Conservation (phyloP, 257 asterid species). For the Plantago major region DNA sequence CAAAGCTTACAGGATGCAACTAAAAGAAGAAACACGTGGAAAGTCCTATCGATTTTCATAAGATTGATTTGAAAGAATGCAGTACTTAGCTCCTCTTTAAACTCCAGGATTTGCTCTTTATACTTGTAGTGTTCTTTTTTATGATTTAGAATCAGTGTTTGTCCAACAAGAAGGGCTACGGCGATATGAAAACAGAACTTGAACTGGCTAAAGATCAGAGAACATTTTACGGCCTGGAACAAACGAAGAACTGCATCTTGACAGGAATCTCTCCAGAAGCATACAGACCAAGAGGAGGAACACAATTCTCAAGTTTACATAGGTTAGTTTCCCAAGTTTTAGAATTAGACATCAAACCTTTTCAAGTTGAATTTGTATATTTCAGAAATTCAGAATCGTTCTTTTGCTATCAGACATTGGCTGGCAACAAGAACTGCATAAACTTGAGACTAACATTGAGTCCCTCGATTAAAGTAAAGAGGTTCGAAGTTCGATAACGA, state of each 20-base stretch:
- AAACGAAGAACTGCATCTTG: background rate
- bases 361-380: background rate
- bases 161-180: background rate
- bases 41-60: background rate
- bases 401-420: background rate
- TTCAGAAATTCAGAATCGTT: background rate
- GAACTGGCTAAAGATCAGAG: background rate
- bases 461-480: no score
- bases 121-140: background rate
- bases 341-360: background rate
- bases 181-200: background rate
- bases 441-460: background rate
- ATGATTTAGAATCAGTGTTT: background rate
- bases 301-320: background rate
- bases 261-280: background rate
- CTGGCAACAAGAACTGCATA: background rate
- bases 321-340: background rate
- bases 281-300: no score
- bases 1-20: background rate
- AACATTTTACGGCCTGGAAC: background rate
- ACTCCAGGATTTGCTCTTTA: background rate
- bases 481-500: no score
- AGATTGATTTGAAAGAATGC: background rate
- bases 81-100: background rate
- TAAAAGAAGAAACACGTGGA: constrained; percentile 2